Evolutionary conservation across 2,329 filamentous ascomycete genomes (phyloP).

Genomic region (Diaporthe sp.): DNA sequence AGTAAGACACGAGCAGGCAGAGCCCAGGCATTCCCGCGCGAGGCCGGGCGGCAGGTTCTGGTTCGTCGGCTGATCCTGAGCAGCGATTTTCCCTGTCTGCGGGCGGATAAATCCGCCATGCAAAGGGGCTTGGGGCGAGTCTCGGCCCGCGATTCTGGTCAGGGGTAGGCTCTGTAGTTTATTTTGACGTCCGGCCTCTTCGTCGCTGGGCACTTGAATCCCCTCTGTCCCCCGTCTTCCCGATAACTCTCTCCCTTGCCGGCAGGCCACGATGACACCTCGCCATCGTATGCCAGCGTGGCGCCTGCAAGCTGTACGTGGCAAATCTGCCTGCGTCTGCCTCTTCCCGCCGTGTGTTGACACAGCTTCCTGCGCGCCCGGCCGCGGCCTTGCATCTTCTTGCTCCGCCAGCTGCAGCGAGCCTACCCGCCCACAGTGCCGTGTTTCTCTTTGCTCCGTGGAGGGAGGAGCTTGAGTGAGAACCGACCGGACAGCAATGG

Average conservation of each 20-base stretch:
- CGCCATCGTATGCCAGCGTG: slow-evolving; percentile 5
- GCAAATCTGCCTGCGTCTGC: neutral
- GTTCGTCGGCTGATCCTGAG: slow-evolving; percentile 19
- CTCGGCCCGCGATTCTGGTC: slow-evolving; percentile 29
- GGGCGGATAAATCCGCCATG: slow-evolving; percentile 11
- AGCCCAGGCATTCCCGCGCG: slow-evolving; percentile 6
- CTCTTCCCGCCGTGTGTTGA: neutral
- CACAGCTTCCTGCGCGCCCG: neutral
- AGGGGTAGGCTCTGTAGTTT: slow-evolving; percentile 26
- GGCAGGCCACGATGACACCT: neutral
- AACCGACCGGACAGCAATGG: neutral
- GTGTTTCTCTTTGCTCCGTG: neutral
- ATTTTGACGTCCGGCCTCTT: slow-evolving; percentile 22
- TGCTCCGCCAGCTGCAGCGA: neutral
- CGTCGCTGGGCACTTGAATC: neutral
- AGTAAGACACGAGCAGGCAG: slow-evolving; percentile 3
- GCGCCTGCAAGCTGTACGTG: slow-evolving; percentile 13
- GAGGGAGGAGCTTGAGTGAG: neutral
- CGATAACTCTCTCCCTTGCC: neutral
- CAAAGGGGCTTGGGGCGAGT: slow-evolving; percentile 19
- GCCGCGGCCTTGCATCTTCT: slow-evolving; percentile 5
- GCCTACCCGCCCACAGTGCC: neutral
- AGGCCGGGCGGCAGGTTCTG: neutral
- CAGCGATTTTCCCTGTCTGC: slow-evolving; percentile 25
- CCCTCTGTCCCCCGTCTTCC: neutral